Base-by-base conservation (phyloP, 208 protist genomes). In the Leishmania major region DNA sequence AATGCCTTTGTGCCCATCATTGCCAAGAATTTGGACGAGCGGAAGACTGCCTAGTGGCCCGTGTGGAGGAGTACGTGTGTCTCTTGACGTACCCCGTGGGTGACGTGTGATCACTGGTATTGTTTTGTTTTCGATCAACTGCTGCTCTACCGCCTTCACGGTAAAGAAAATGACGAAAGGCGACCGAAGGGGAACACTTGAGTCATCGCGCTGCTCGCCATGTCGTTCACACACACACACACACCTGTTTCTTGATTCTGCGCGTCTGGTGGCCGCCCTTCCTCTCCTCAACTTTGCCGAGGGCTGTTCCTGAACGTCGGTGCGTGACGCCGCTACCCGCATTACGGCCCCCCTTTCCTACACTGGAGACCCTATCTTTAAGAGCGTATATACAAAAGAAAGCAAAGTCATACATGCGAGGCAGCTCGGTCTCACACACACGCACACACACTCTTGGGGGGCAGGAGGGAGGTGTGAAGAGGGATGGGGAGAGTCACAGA, bases 1-100 rank as follows among this genome's bases (percentile, higher is more conserved):
- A 87, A 96, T 76, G 91, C 95, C 15, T 82, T 96, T 53, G 83
- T 97, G 17, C 95, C 95, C 17, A 95, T 97, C 37, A 57, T 97
- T 13, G 84, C 90, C 75, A 89, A 93, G 78, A 94, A 92, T 77
- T 64, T 92, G 2, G 75, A 69, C 55, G 55, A 76, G 37, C 60
- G 40, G 75, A 64, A 43, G 51, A 62, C 49, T 6, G 11, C 49
- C 37, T 55, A 60, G 49, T 77, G 72, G n/a, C 31, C 3, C 72
- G 7, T 55, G 45, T 31, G 31, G 31, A 13, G 22, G 25, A 37
- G 28, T 10, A 45, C n/a, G 45, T 28, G 19, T 17, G 13, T 75
- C 10, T 51, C 13, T 40, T 25, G 51, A 43, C 13, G 11, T 37
- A 77, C 25, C 72, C 17, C 31, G 72, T 40, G 19, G 72, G 17